phyloP scores from a whole-genome alignment of 768 basidiomycete species.

The Sarcomyxa edulis region DNA sequence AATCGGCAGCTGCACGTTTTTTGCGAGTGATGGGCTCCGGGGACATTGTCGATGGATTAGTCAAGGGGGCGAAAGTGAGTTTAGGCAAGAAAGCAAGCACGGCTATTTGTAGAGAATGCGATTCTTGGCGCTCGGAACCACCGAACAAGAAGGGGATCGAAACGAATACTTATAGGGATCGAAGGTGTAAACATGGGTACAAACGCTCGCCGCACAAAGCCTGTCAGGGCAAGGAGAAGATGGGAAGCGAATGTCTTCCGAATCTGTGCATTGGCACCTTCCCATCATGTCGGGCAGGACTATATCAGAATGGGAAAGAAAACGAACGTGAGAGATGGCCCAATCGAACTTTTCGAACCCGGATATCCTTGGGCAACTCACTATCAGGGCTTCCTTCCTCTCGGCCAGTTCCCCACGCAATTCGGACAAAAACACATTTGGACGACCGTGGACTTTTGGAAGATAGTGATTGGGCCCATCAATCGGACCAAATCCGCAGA shows the following conservation, averaged over 20 bases:
- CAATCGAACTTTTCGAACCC: neutral
- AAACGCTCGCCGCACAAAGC: too few species aligned
- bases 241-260: conserved; percentile 11
- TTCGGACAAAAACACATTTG: too few species aligned
- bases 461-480: too few species aligned
- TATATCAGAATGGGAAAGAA: conserved; percentile 16
- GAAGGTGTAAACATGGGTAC: conserved; percentile 15
- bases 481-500: too few species aligned
- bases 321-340: conserved; percentile 14
- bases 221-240: conserved; percentile 20
- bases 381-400: too few species aligned
- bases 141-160: conserved; percentile 14
- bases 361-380: conserved; percentile 5
- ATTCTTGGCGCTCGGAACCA: conserved; percentile 17
- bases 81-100: conserved; percentile 12
- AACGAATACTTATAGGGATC: conserved; percentile 14
- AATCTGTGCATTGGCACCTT: conserved; percentile 14
- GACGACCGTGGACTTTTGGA: too few species aligned
- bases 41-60: conserved; percentile 19
- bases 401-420: too few species aligned
- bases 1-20: conserved; percentile 19
- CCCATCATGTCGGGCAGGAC: conserved; percentile 19
- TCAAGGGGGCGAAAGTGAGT: conserved; percentile 4
- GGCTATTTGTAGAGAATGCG: conserved; percentile 20
- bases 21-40: conserved; percentile 21